Percentiles rank a stretch among this genome's conserved stretches.
These are phyloP conservation scores for Choanephora cucurbitarum DNA, from an alignment of 371 early-diverging fungal species.

Conservation along the genomic window DNA sequence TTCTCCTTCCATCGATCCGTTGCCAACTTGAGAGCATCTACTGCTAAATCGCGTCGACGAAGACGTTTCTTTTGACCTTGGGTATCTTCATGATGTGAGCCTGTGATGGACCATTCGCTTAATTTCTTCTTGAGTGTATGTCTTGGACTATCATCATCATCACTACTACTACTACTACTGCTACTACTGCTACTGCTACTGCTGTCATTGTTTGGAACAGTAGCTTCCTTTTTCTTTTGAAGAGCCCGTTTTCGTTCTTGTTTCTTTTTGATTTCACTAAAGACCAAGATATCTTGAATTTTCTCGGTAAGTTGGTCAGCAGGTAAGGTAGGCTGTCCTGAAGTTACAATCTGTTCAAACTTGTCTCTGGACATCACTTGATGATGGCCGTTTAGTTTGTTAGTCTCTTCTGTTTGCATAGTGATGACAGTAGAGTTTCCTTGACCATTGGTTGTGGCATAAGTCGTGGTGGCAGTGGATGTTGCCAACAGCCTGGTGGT, in stretches of 20 bases:
- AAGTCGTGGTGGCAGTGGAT: background rate
- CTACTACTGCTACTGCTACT: slow-evolving; percentile 17
- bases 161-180: slow-evolving; percentile 24
- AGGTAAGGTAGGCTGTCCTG: slow-evolving; percentile 26
- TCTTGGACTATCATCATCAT: slow-evolving; percentile 4
- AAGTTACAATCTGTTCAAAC: background rate
- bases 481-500: background rate
- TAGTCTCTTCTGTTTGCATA: background rate
- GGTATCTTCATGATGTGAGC: background rate
- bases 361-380: background rate
- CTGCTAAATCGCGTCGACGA: slow-evolving; percentile 35
- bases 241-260: slow-evolving; percentile 15
- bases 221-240: slow-evolving; percentile 5
- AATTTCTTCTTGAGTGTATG: slow-evolving; percentile 22
- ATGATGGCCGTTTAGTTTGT: background rate
- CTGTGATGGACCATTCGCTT: slow-evolving; percentile 23
- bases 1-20: slow-evolving; percentile 41
- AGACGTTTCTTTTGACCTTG: slow-evolving; percentile 9
- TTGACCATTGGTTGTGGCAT: background rate
- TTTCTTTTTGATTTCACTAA: slow-evolving; percentile 28
- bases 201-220: background rate
- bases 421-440: background rate
- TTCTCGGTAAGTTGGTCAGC: slow-evolving; percentile 29
- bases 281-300: slow-evolving; percentile 33
- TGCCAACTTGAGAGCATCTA: slow-evolving; percentile 30